Percentiles rank a stretch among this genome's conserved stretches.
Conservation (phyloP, 2,329 filamentous ascomycete genomes). For the Penicillium sp. region DNA sequence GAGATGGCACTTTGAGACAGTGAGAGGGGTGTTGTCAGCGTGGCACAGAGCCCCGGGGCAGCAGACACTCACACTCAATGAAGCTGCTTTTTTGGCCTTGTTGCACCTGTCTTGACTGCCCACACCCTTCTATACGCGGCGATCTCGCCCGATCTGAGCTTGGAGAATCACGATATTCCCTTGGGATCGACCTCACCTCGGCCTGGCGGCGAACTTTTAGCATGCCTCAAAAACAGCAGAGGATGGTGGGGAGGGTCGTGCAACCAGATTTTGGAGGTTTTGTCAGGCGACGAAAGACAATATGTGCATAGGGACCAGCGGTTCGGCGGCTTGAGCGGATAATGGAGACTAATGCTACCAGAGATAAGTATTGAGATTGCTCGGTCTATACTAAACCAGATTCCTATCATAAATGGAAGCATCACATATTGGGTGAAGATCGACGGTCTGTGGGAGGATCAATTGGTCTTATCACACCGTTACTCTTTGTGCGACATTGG, state of each 20-base stretch:
- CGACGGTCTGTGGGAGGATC: not conserved
- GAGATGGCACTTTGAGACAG: not conserved
- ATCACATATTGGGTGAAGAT: not conserved
- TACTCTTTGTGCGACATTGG: not conserved
- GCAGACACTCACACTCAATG: not conserved
- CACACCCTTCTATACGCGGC: not conserved
- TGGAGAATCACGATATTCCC: not conserved
- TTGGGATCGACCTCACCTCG: not conserved
- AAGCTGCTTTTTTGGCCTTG: too few relatives aligned
- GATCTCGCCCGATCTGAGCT: not conserved
- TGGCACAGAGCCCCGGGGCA: constrained; percentile 12
- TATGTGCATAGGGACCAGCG: not conserved
- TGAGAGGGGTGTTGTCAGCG: constrained; percentile 3
- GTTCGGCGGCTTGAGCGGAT: not conserved
- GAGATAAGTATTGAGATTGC: not conserved
- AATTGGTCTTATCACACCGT: not conserved
- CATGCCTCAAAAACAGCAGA: not conserved
- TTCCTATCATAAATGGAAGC: not conserved
- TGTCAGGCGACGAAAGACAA: not conserved
- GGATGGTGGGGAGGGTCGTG: not conserved
- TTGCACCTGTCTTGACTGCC: not conserved
- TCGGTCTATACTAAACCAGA: not conserved
- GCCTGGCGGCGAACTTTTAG: not conserved
- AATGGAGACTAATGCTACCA: not conserved
- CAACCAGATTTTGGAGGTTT: not conserved